Conservation (phyloP, 2,329 filamentous ascomycete genomes). For the Penicillium corylophilum region DNA sequence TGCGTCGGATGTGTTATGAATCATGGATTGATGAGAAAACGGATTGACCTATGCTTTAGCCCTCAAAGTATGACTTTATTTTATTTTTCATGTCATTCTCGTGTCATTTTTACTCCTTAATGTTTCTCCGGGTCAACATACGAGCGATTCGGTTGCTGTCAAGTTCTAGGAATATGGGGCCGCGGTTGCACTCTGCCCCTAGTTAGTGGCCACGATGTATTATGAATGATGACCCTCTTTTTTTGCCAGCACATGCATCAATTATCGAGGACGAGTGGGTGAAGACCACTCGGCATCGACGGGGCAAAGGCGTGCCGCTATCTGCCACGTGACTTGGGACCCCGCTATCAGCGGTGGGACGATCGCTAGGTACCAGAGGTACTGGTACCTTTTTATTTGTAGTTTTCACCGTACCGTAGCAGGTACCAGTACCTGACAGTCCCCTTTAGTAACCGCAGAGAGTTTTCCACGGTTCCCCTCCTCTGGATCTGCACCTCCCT, state of each 20-base stretch:
- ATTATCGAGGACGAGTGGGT: background rate
- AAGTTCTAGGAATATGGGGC: background rate
- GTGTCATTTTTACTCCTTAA: background rate
- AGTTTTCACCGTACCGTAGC: background rate
- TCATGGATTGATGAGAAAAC: slow-evolving; percentile 5
- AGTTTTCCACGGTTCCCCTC: slow-evolving; percentile 15
- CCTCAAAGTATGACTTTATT: background rate
- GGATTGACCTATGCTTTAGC: background rate
- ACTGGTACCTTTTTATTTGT: slow-evolving; percentile 7
- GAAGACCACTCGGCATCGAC: slow-evolving; percentile 1
- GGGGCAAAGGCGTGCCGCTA: slow-evolving; percentile 5
- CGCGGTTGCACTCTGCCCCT: background rate
- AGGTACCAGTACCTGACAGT: background rate
- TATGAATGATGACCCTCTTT: background rate
- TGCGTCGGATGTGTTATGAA: slow-evolving; percentile 3
- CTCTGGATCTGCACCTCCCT: slow-evolving; percentile 15
- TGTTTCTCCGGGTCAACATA: background rate
- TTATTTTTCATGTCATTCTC: background rate
- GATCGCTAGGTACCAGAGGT: slow-evolving; percentile 10
- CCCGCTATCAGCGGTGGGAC: slow-evolving; percentile 14
- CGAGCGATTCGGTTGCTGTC: background rate
- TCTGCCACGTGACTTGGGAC: slow-evolving; percentile 7
- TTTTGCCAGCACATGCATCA: background rate
- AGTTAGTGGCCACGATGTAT: background rate
- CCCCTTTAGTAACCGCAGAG: slow-evolving; percentile 12